Percentiles rank a stretch among this genome's conserved stretches.
phyloP scores from a whole-genome alignment of 2,329 filamentous ascomycete genomes.

The Diaporthe eres region DNA sequence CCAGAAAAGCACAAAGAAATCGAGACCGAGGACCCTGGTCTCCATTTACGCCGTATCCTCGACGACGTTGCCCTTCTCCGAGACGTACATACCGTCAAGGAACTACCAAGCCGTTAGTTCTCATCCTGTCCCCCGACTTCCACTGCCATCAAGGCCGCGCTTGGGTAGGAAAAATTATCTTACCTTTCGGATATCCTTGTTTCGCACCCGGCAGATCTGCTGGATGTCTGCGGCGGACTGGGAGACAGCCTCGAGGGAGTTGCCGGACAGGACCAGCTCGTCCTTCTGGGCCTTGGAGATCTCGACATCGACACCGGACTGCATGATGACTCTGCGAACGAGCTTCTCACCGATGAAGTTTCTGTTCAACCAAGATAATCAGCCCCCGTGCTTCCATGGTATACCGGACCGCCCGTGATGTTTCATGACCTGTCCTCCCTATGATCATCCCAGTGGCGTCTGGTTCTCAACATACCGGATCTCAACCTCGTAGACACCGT shows the following conservation, averaged over 20 bases:
- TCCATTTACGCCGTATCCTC: slow-evolving; percentile 66
- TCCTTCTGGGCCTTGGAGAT: slow-evolving; percentile 96
- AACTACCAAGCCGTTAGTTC: slow-evolving; percentile 70
- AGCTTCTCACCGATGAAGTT: slow-evolving; percentile 99
- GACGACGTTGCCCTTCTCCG: slow-evolving; percentile 95
- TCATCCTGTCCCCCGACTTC: background rate
- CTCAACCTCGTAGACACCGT: slow-evolving; percentile 92
- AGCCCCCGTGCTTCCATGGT: slow-evolving; percentile 2
- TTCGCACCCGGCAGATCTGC: slow-evolving; percentile 99
- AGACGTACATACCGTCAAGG: slow-evolving; percentile 99
- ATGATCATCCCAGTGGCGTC: background rate
- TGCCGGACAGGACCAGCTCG: slow-evolving; percentile 92
- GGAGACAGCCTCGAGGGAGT: slow-evolving; percentile 97
- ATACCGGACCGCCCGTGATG: background rate
- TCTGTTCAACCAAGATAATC: slow-evolving; percentile 59
- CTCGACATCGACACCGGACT: slow-evolving; percentile 90
- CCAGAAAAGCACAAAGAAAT: slow-evolving; percentile 67
- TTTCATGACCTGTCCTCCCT: background rate
- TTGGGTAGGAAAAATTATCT: background rate
- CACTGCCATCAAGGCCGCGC: background rate
- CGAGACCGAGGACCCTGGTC: slow-evolving; percentile 42
- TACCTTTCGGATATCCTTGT: slow-evolving; percentile 99
- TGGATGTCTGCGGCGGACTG: slow-evolving; percentile 99
- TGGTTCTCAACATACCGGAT: slow-evolving; percentile 79
- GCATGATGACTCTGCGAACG: slow-evolving; percentile 92